Percentiles rank a stretch among this genome's conserved stretches.
phyloP scores from a whole-genome alignment of 1,284 basidiomycete genomes.

The Veloboletus limbatus region DNA sequence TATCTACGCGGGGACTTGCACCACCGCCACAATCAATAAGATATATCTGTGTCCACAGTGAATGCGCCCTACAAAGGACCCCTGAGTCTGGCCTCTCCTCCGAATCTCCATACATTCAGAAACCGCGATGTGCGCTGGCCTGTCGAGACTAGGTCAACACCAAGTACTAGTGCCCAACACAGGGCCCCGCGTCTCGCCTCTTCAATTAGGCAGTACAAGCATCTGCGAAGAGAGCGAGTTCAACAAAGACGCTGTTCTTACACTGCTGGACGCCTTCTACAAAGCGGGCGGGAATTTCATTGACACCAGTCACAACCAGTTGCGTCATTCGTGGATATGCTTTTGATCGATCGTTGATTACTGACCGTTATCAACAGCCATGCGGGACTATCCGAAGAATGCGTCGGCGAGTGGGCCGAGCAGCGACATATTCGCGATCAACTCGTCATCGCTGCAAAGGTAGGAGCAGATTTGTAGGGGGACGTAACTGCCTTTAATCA shows the following conservation, averaged over 20 bases:
- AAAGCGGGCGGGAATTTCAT: slow-evolving; percentile 53
- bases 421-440: slow-evolving; percentile 49
- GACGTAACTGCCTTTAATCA: not conserved
- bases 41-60: too few species aligned
- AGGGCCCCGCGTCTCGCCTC: slow-evolving; percentile 44
- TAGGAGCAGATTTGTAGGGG: not conserved
- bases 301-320: slow-evolving; percentile 51
- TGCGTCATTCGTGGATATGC: not conserved
- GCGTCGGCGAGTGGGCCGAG: slow-evolving; percentile 58
- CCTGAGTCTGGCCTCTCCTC: too few species aligned
- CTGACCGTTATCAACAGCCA: slow-evolving; percentile 33
- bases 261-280: slow-evolving; percentile 47
- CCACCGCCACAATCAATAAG: too few species aligned
- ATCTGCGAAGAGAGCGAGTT: slow-evolving; percentile 42
- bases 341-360: not conserved
- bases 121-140: not conserved
- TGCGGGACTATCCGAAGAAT: slow-evolving; percentile 43
- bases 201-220: slow-evolving; percentile 49
- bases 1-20: too few species aligned
- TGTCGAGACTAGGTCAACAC: slow-evolving; percentile 35
- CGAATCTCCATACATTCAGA: not conserved
- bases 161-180: slow-evolving; percentile 39
- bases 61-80: too few species aligned
- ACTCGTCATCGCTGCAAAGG: slow-evolving; percentile 52
- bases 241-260: slow-evolving; percentile 42